Conservation (phyloP, 331 rosid species). For the Saraca asoca region DNA sequence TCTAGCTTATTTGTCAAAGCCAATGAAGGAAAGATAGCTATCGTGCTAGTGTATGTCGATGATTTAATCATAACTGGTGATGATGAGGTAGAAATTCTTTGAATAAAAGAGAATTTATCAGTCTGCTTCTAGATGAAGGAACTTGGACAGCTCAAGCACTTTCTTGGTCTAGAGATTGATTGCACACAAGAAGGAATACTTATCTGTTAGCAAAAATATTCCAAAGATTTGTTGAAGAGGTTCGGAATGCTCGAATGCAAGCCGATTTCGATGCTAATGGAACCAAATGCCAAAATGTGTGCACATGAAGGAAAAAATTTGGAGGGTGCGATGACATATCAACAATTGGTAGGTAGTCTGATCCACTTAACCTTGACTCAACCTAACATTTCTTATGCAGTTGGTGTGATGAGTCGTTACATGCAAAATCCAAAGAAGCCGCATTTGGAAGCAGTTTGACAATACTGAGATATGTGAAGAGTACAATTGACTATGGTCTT, state of each 20-base stretch:
- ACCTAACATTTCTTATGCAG: neutral
- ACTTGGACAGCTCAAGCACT: neutral
- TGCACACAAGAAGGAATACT: too few relatives aligned
- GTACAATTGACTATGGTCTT: conserved; percentile 4
- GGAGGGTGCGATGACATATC: neutral
- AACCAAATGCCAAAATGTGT: too few relatives aligned
- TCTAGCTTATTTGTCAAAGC: too few relatives aligned
- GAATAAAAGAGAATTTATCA: neutral
- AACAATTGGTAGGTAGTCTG: neutral
- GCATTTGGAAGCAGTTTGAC: neutral
- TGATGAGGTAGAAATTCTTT: neutral
- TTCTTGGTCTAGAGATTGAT: neutral
- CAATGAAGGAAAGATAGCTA: too few relatives aligned
- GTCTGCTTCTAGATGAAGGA: conserved; percentile 4
- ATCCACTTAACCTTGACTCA: neutral
- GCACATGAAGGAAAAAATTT: neutral
- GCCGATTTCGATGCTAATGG: too few relatives aligned
- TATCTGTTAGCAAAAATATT: conserved; percentile 1
- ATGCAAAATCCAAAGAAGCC: neutral
- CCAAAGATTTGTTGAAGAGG: too few relatives aligned
- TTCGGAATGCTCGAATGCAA: neutral
- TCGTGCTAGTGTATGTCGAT: neutral
- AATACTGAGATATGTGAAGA: conserved; percentile 2
- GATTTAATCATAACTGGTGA: neutral
- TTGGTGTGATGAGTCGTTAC: neutral